Evolutionary conservation across 352 stramenopile genomes (phyloP).

Genomic region (Phytophthora macrochlamydospora): DNA sequence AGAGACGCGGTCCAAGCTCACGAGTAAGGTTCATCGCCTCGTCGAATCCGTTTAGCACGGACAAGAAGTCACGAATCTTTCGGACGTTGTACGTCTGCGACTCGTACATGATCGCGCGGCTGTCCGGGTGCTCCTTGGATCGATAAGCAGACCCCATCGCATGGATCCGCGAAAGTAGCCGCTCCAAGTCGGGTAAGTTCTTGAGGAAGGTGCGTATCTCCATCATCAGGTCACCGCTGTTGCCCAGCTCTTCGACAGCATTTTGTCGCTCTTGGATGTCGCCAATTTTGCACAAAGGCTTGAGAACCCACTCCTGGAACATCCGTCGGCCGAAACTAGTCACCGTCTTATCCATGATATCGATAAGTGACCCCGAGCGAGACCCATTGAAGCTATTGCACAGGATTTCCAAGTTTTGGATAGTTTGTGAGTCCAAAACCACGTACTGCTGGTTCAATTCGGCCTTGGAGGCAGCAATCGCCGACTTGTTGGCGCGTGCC

Average conservation of each 20-base stretch:
- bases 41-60: constrained; percentile 92
- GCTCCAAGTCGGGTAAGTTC: constrained; percentile 96
- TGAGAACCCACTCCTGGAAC: constrained; percentile 97
- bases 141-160: constrained; percentile 91
- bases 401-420: constrained; percentile 97
- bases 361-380: constrained; percentile 91
- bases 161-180: constrained; percentile 96
- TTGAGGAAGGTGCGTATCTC: constrained; percentile 87
- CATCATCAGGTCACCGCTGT: constrained; percentile 67
- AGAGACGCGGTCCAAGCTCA: constrained; percentile 78
- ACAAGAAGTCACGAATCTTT: constrained; percentile 95
- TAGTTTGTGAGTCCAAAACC: constrained; percentile 96
- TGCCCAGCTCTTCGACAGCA: constrained; percentile 95
- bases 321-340: constrained; percentile 96
- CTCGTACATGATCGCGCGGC: constrained; percentile 98
- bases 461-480: constrained; percentile 33
- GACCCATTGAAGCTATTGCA: constrained; percentile 91
- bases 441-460: constrained; percentile 89
- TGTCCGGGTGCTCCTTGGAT: constrained; percentile 93
- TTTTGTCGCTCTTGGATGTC: constrained; percentile 97
- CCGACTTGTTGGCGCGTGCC: constrained; percentile 16
- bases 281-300: constrained; percentile 93
- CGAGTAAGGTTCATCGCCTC: constrained; percentile 81
- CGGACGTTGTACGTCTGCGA: constrained; percentile 95
- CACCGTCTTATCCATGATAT: constrained; percentile 89